These are phyloP conservation scores for Colletotrichum kahawae DNA, from an alignment of 2,329 filamentous ascomycete genomes.

Conservation along the genomic window DNA sequence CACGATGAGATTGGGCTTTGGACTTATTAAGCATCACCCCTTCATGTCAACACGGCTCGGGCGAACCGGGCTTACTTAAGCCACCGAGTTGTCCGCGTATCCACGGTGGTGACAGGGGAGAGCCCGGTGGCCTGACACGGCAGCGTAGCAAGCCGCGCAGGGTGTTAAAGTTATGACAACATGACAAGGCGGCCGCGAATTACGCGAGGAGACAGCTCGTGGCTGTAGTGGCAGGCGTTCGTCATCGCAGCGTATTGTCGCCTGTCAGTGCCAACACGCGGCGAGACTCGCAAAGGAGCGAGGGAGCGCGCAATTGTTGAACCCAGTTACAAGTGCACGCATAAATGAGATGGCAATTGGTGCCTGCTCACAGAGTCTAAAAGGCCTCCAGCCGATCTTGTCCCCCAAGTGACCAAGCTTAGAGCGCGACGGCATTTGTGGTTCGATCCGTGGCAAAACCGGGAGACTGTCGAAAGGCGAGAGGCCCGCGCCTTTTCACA, in stretches of 20 bases:
- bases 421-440: conserved; percentile 1
- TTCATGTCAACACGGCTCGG: not conserved
- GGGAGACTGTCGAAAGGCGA: conserved; percentile 22
- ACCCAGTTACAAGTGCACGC: not conserved
- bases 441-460: conserved; percentile 22
- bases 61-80: conserved; percentile 6
- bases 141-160: conserved; percentile 20
- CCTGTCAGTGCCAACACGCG: not conserved
- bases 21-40: not conserved
- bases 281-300: not conserved
- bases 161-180: conserved; percentile 14
- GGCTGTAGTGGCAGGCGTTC: not conserved
- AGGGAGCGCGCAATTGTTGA: not conserved
- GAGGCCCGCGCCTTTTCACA: conserved; percentile 21
- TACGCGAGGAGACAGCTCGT: not conserved
- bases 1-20: not conserved
- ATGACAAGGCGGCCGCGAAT: conserved; percentile 17
- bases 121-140: conserved; percentile 14
- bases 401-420: not conserved
- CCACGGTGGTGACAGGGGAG: conserved; percentile 7
- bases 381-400: not conserved
- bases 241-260: not conserved
- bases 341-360: not conserved
- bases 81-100: conserved; percentile 11
- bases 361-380: not conserved